Evolutionary conservation across 805 yeast genomes (phyloP), one percentile per base, ranked within the genome.

Genomic region (Tetrapisispora phaffii): DNA sequence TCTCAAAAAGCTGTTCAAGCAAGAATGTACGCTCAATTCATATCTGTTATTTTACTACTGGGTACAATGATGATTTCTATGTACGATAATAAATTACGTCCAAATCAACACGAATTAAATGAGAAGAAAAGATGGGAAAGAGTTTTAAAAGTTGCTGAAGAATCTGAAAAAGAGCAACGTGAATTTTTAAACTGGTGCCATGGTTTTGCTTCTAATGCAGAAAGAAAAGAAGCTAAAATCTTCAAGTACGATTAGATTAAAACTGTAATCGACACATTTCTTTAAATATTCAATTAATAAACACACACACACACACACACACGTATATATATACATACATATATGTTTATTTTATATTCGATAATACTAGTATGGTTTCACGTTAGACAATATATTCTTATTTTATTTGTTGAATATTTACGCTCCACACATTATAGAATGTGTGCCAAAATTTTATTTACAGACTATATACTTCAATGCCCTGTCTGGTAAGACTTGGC

Each of bases 1-100:
- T 67, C 93, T 5, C 95, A 86, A 67, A 86, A 84, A 63, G 77
- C 84, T 41, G 93, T 83, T 29, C 89, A 82, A 60, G 94, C 94
- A 28, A 80, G 95, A 75, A 85, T 85, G 84, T 85, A 85, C 60
- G 95, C 95, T 10, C 95, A 86, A 65, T 85, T 82, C 51, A 66
- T 84, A 44, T 83, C 95, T 1, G 88, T 86, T 44, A 74, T 75
- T 10, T 67, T 85, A 49, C 67, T 85, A 51, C 64, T 85, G 44
- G 87, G 80, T 20, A 77, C 93, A 0, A 74, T 86, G 57, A 79
- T 79, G 42, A 66, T 81, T 52, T 71, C 80, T 38, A 73, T 79
- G 65, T 80, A 77, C 51, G 87, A 82, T 54, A 79, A 75, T 51
- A 74, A 77, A 52, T 62, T 75, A 51, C 75, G 66, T 50, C 70